Evolutionary conservation across 495 filamentous ascomycete genomes (phyloP).

Genomic region (Penicillium macrosclerotiorum): DNA sequence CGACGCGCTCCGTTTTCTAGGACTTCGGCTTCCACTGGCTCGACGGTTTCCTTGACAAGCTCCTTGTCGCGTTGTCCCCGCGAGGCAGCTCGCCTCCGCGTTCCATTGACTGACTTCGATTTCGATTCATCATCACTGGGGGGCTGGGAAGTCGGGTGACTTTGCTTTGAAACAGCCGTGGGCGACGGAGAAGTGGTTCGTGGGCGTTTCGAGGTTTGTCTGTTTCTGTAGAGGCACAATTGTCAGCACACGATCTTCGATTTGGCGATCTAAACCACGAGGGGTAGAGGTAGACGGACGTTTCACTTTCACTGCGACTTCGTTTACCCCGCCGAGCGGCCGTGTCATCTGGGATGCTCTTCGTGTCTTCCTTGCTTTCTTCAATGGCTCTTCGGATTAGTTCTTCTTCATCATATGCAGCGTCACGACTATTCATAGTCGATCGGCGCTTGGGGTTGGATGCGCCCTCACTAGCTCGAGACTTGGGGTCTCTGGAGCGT

Average conservation of each 20-base stretch:
- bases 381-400: conserved; percentile 86
- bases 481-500: conserved; percentile 47
- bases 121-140: conserved; percentile 72
- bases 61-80: conserved; percentile 73
- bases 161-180: conserved; percentile 52
- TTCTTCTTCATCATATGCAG: conserved; percentile 94
- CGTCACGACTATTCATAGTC: conserved; percentile 96
- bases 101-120: conserved; percentile 47
- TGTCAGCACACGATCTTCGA: conserved; percentile 19
- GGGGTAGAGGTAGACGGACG: conserved; percentile 56
- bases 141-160: conserved; percentile 44
- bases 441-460: conserved; percentile 74
- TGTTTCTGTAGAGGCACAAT: conserved; percentile 38
- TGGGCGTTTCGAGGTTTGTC: conserved; percentile 62
- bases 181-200: conserved; percentile 73
- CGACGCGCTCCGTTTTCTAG: conserved; percentile 69
- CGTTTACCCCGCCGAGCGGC: conserved; percentile 68
- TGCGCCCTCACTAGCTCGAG: conserved; percentile 43
- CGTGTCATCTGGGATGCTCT: conserved; percentile 46
- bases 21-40: conserved; percentile 65
- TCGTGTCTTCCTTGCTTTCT: conserved; percentile 78
- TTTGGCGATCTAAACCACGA: no score
- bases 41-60: conserved; percentile 55
- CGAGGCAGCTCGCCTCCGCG: conserved; percentile 63
- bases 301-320: conserved; percentile 87